A percentile compares a stretch with the other conserved stretches of the same genome.
Conservation (phyloP, 2,329 filamentous ascomycete species). For the Neurospora sp. region DNA sequence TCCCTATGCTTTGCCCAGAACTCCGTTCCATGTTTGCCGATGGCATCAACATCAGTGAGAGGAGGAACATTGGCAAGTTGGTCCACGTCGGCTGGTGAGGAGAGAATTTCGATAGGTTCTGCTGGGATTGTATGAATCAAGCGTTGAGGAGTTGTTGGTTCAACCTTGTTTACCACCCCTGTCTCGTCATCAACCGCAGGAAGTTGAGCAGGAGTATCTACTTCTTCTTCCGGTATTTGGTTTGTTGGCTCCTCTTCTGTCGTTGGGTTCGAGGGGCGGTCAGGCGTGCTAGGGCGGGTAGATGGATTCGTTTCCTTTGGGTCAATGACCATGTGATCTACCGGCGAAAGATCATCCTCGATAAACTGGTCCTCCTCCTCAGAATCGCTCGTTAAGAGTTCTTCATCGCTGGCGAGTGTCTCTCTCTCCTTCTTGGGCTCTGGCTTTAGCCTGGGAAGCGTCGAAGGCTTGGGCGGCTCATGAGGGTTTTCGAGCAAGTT, state of each 20-base stretch:
- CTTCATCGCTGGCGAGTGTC: slow-evolving; percentile 30
- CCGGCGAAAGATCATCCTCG: slow-evolving; percentile 24
- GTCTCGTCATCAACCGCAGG: neutral
- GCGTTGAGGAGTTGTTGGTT: slow-evolving; percentile 3
- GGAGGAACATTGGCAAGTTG: slow-evolving; percentile 3
- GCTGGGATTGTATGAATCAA: neutral
- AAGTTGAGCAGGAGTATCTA: neutral
- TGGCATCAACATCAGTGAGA: slow-evolving; percentile 7
- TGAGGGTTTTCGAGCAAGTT: slow-evolving; percentile 31
- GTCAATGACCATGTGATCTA: slow-evolving; percentile 1
- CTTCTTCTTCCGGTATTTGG: neutral
- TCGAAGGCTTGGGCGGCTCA: slow-evolving; percentile 28
- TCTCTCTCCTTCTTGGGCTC: slow-evolving; percentile 29
- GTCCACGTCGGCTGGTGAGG: slow-evolving; percentile 3
- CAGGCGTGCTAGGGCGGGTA: neutral
- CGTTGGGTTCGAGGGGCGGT: neutral
- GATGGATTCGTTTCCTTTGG: neutral
- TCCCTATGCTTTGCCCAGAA: slow-evolving; percentile 17
- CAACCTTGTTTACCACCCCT: neutral
- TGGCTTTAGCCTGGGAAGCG: slow-evolving; percentile 14
- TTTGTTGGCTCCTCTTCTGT: neutral
- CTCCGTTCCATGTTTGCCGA: slow-evolving; percentile 9
- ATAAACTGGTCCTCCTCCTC: slow-evolving; percentile 43
- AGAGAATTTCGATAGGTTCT: slow-evolving; percentile 8
- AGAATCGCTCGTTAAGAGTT: slow-evolving; percentile 39